Conservation (phyloP, 139 green algal genomes). For the Limnomonas spitsbergensis region DNA sequence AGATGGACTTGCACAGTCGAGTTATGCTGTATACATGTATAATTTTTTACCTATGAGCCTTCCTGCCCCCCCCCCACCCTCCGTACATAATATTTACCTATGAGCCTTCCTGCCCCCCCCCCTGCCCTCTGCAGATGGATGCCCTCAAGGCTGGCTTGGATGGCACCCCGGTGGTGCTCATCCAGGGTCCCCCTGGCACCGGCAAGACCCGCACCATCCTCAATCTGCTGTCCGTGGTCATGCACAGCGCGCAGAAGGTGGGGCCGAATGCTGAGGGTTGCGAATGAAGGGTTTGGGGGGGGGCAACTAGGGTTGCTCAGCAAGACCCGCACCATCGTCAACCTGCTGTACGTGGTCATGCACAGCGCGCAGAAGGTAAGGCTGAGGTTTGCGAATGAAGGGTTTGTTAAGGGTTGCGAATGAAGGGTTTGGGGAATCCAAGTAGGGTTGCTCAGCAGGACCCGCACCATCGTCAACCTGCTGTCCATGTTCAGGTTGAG, state of each 20-base stretch:
- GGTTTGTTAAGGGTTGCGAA: neutral
- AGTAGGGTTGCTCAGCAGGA: too few relatives aligned
- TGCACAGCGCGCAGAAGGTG: conserved; percentile 67
- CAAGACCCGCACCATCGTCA: conserved; percentile 89
- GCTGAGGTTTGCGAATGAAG: too few relatives aligned
- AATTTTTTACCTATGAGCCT: neutral
- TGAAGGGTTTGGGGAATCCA: neutral
- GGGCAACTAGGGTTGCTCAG: too few relatives aligned
- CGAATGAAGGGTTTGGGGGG: neutral
- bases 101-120: neutral
- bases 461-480: too few relatives aligned
- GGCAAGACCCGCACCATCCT: conserved; percentile 91
- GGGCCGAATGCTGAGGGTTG: conserved; percentile 18
- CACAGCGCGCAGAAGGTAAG: conserved; percentile 64
- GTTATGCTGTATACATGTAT: too few relatives aligned
- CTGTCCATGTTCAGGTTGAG: too few relatives aligned
- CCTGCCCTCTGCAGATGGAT: conserved; percentile 6
- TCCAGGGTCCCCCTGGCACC: conserved; percentile 75
- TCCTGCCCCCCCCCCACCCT: neutral
- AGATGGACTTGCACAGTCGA: too few relatives aligned
- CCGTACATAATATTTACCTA: neutral
- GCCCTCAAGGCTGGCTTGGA: conserved; percentile 54
- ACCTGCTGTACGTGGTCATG: conserved; percentile 84
- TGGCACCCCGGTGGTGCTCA: conserved; percentile 71
- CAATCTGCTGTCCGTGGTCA: conserved; percentile 81